Conservation (phyloP, 2,329 filamentous ascomycete species). For the Pseudovirgaria hyperparasitica region DNA sequence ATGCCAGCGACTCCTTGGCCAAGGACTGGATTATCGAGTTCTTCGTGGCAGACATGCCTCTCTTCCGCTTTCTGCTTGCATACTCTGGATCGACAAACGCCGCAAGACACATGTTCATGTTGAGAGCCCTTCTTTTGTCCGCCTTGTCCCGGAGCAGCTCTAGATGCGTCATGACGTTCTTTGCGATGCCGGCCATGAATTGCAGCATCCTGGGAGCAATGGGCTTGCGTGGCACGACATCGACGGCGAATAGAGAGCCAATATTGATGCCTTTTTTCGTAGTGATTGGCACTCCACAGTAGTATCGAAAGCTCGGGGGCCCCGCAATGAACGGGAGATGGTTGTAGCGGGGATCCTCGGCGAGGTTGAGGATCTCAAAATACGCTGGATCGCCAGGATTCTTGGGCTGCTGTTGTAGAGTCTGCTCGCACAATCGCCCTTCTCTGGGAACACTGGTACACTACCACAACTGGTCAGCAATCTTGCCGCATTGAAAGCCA, state of each 20-base stretch:
- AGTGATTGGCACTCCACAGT: slow-evolving; percentile 19
- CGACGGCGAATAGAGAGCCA: slow-evolving; percentile 18
- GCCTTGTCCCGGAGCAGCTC: slow-evolving; percentile 21
- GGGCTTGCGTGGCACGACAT: slow-evolving; percentile 11
- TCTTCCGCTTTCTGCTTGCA: slow-evolving; percentile 3
- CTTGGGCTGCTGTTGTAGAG: slow-evolving; percentile 10
- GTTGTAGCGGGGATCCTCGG: slow-evolving; percentile 19
- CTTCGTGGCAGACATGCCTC: no score
- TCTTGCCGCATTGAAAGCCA: no score
- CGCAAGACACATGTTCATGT: slow-evolving; percentile 15
- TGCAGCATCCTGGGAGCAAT: slow-evolving; percentile 7
- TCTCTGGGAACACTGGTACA: slow-evolving; percentile 20
- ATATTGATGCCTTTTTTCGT: slow-evolving; percentile 20
- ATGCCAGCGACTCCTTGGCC: no score
- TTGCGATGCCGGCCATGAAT: slow-evolving; percentile 16
- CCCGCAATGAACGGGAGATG: slow-evolving; percentile 15
- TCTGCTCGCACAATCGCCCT: slow-evolving; percentile 21
- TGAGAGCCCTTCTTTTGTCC: slow-evolving; percentile 13
- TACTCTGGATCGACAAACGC: slow-evolving; percentile 14
- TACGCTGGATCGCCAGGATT: slow-evolving; percentile 20
- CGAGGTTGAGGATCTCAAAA: slow-evolving; percentile 25
- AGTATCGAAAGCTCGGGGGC: slow-evolving; percentile 17
- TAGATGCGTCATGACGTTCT: slow-evolving; percentile 20
- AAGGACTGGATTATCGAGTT: no score
- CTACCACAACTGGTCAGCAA: slow-evolving; percentile 5